Evolutionary conservation across 2,329 filamentous ascomycete species (phyloP).

Genomic region (Cladosporium sp.): DNA sequence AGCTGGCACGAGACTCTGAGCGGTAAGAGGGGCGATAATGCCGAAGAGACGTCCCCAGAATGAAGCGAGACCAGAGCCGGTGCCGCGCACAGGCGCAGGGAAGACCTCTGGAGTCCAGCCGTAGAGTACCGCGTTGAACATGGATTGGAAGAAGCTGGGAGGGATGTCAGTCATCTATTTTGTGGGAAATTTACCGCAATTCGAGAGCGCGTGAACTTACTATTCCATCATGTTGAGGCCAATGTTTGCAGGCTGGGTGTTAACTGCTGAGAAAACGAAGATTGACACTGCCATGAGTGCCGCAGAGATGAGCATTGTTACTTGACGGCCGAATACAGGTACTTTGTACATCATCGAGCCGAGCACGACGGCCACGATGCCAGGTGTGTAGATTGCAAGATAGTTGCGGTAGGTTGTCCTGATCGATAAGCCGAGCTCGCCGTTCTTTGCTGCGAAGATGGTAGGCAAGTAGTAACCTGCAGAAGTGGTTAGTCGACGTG

Average conservation of each 20-base stretch:
- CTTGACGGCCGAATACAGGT: constrained; percentile 41
- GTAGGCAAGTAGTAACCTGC: constrained; percentile 46
- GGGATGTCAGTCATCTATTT: not conserved
- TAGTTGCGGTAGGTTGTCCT: constrained; percentile 50
- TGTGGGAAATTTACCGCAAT: too few species aligned
- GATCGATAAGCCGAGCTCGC: constrained; percentile 41
- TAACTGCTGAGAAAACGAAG: constrained; percentile 44
- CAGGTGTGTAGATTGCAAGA: constrained; percentile 52
- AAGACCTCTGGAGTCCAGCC: constrained; percentile 52
- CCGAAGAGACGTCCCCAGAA: constrained; percentile 58
- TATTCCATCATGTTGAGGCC: constrained; percentile 51
- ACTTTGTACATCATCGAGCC: constrained; percentile 48
- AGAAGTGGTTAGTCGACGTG: not conserved
- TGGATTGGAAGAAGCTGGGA: constrained; percentile 43
- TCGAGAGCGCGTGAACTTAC: not conserved
- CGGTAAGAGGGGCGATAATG: constrained; percentile 55
- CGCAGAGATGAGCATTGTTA: constrained; percentile 42
- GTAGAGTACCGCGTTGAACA: constrained; percentile 51
- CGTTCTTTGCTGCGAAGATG: constrained; percentile 52
- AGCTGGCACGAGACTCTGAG: constrained; percentile 38
- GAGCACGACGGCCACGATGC: constrained; percentile 48
- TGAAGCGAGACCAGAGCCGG: constrained; percentile 52
- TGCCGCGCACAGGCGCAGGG: constrained; percentile 49
- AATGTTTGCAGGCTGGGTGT: constrained; percentile 44
- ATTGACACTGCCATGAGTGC: constrained; percentile 43